Conservation (phyloP, 1,284 basidiomycete species). For the Sutorius eximius region DNA sequence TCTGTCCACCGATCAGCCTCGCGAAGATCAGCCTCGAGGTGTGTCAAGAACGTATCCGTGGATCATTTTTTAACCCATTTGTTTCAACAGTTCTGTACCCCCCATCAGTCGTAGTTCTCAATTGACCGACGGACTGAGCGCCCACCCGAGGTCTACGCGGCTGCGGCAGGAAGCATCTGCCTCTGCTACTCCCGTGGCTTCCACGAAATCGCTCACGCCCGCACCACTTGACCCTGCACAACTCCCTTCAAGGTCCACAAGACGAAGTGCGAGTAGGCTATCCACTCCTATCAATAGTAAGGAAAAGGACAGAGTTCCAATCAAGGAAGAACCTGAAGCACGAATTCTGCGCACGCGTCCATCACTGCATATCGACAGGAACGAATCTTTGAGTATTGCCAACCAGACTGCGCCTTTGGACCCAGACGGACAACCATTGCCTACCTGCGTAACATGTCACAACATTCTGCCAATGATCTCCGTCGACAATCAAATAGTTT, state of each 20-base stretch:
- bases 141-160: slow-evolving; percentile 51
- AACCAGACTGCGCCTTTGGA: slow-evolving; percentile 45
- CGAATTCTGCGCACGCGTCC: slow-evolving; percentile 50
- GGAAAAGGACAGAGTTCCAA: slow-evolving; percentile 40
- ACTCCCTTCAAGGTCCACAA: slow-evolving; percentile 13
- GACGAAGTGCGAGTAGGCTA: slow-evolving; percentile 27
- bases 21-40: slow-evolving; percentile 32
- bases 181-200: slow-evolving; percentile 24
- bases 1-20: slow-evolving; percentile 27
- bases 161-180: slow-evolving; percentile 51
- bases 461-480: slow-evolving; percentile 71
- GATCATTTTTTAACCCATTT: slow-evolving; percentile 14
- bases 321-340: slow-evolving; percentile 52
- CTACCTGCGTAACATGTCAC: slow-evolving; percentile 63
- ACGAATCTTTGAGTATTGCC: slow-evolving; percentile 39
- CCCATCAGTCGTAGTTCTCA: slow-evolving; percentile 25
- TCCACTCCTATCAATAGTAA: slow-evolving; percentile 36
- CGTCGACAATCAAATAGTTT: slow-evolving; percentile 69
- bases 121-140: slow-evolving; percentile 20
- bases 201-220: slow-evolving; percentile 29
- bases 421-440: slow-evolving; percentile 57
- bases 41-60: slow-evolving; percentile 14
- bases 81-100: slow-evolving; percentile 27
- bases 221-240: slow-evolving; percentile 22
- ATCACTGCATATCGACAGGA: slow-evolving; percentile 34